phyloP scores from a whole-genome alignment of 768 basidiomycete genomes.

The Pleurotus eryngii region DNA sequence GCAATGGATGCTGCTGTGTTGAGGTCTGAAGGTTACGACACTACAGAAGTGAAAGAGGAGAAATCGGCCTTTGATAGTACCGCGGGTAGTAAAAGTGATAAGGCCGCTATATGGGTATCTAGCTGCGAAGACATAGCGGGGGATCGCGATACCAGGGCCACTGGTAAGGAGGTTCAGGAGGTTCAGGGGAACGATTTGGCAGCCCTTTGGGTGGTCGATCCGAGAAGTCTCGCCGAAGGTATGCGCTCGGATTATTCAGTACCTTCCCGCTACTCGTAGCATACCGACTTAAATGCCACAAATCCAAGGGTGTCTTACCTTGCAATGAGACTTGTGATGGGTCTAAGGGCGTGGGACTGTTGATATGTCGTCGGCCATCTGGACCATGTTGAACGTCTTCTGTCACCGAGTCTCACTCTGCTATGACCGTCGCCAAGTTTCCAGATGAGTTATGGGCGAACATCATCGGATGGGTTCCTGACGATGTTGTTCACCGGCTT shows the following conservation, averaged over 20 bases:
- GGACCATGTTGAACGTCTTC: too few relatives aligned
- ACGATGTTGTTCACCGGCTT: too few relatives aligned
- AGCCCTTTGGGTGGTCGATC: slow-evolving; percentile 75
- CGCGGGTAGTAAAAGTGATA: slow-evolving; percentile 12
- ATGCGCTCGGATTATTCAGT: slow-evolving; percentile 18
- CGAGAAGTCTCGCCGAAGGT: slow-evolving; percentile 73
- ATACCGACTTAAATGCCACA: too few relatives aligned
- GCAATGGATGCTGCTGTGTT: slow-evolving; percentile 30
- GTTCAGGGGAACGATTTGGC: slow-evolving; percentile 21
- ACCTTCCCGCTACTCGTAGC: neutral
- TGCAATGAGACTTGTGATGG: too few relatives aligned
- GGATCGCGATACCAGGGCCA: neutral
- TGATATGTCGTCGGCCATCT: too few relatives aligned
- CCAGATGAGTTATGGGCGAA: too few relatives aligned
- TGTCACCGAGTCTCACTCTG: too few relatives aligned
- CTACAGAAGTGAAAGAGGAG: neutral
- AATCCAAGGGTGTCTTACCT: too few relatives aligned
- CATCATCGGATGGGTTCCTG: too few relatives aligned
- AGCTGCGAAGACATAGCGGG: slow-evolving; percentile 14
- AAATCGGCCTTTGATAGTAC: neutral
- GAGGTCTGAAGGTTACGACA: slow-evolving; percentile 19
- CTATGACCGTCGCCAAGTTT: too few relatives aligned
- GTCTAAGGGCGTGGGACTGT: too few relatives aligned
- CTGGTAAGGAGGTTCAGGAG: too few relatives aligned
- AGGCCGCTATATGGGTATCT: slow-evolving; percentile 21